Evolutionary conservation across 805 yeast species (phyloP).

Genomic region (Kodamaea sagamina): DNA sequence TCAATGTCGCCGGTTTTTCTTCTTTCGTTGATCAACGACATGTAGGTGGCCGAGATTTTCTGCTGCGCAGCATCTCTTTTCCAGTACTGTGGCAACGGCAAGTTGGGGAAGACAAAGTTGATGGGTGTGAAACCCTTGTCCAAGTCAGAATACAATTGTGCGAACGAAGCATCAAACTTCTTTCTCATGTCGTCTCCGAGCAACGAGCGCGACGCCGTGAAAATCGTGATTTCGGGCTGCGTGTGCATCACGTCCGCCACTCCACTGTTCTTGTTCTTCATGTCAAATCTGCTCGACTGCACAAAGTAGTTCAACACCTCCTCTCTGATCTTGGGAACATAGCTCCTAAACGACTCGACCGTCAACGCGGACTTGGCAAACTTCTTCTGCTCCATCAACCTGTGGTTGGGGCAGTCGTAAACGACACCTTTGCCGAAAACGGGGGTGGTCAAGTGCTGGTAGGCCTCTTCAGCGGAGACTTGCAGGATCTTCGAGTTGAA

Average conservation of each 20-base stretch:
- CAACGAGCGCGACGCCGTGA: constrained; percentile 91
- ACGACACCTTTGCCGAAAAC: constrained; percentile 97
- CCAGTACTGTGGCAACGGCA: constrained; percentile 84
- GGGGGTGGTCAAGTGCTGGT: constrained; percentile 96
- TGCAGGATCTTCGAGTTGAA: constrained; percentile 86
- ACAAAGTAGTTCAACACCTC: constrained; percentile 72
- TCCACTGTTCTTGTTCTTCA: constrained; percentile 42
- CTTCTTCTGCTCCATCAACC: constrained; percentile 97
- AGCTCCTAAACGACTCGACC: constrained; percentile 74
- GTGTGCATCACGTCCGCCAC: constrained; percentile 69
- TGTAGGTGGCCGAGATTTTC: constrained; percentile 76
- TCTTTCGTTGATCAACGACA: constrained; percentile 74
- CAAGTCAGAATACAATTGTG: constrained; percentile 81
- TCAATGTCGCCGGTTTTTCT: constrained; percentile 71
- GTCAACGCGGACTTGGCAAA: constrained; percentile 90
- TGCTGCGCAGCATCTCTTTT: constrained; percentile 87
- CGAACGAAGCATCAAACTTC: constrained; percentile 79
- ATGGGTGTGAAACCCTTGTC: constrained; percentile 97
- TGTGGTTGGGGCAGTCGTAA: constrained; percentile 91
- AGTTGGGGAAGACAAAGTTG: constrained; percentile 91
- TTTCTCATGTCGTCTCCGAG: constrained; percentile 90
- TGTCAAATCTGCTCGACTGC: constrained; percentile 50
- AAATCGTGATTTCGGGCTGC: constrained; percentile 94
- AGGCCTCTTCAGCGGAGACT: constrained; percentile 96
- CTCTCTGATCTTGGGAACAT: constrained; percentile 85